These are phyloP conservation scores for Cladobotryum mycophilum DNA, from an alignment of 2,329 filamentous ascomycete species.

Conservation along the genomic window DNA sequence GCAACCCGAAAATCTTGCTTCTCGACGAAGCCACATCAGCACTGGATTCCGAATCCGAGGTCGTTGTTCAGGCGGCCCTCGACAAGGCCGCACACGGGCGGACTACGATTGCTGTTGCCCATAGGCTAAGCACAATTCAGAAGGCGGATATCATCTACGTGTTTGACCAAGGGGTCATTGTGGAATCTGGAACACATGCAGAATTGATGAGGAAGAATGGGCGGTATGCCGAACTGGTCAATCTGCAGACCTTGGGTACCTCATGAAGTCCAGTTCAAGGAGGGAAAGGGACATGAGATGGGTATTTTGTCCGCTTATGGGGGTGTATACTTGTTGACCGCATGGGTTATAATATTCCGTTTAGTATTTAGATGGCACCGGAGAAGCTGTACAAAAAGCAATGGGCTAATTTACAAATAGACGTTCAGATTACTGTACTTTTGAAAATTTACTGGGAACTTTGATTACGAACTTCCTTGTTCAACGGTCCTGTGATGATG, in stretches of 20 bases:
- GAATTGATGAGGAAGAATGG: conserved; percentile 66
- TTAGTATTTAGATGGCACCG: too few relatives aligned
- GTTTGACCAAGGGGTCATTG: conserved; percentile 83
- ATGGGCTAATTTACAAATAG: too few relatives aligned
- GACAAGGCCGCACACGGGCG: conserved; percentile 77
- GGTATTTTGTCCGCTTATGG: background rate
- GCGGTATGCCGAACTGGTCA: conserved; percentile 72
- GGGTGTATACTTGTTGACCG: too few relatives aligned
- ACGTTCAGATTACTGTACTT: too few relatives aligned
- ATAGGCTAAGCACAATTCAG: conserved; percentile 86
- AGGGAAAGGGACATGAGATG: conserved; percentile 15
- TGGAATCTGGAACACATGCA: conserved; percentile 75
- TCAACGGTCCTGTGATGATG: too few relatives aligned
- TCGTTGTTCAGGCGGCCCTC: conserved; percentile 73
- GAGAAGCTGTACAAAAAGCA: too few relatives aligned
- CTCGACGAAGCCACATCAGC: conserved; percentile 77
- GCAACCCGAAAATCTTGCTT: conserved; percentile 82
- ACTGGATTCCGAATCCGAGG: conserved; percentile 69
- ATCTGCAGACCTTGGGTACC: conserved; percentile 70
- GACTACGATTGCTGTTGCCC: conserved; percentile 91
- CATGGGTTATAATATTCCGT: too few relatives aligned
- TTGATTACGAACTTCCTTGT: too few relatives aligned
- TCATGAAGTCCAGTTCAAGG: background rate
- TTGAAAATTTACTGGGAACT: too few relatives aligned
- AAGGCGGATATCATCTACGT: conserved; percentile 94